Evolutionary conservation across 257 asterid species (phyloP).

Genomic region (Primulina huaijiensis): DNA sequence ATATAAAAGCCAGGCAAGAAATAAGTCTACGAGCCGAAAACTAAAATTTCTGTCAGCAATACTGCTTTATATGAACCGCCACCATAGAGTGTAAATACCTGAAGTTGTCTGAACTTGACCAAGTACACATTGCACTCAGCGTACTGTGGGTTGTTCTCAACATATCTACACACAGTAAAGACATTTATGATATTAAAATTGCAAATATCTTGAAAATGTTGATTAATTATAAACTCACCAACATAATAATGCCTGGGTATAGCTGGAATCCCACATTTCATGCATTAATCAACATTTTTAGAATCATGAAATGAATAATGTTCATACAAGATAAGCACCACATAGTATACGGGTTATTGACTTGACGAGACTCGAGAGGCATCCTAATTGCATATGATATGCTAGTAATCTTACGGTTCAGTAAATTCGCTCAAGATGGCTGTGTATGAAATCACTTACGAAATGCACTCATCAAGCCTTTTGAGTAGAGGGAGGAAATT

Average conservation of each 20-base stretch:
- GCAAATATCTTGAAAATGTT: conserved; percentile 7
- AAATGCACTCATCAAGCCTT: conserved; percentile 90
- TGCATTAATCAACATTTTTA: conserved; percentile 19
- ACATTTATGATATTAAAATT: conserved; percentile 15
- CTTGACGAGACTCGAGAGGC: conserved; percentile 6
- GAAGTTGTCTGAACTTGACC: conserved; percentile 98
- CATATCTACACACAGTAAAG: conserved; percentile 58
- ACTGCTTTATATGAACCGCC: conserved; percentile 14
- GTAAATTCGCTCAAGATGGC: conserved; percentile 13
- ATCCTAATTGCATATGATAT: conserved; percentile 15
- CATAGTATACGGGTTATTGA: neutral
- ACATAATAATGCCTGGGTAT: conserved; percentile 15
- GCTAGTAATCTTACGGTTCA: conserved; percentile 19
- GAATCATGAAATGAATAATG: conserved; percentile 23
- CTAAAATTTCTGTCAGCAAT: conserved; percentile 14
- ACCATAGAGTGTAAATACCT: conserved; percentile 48
- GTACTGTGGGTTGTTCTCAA: conserved; percentile 94
- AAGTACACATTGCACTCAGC: conserved; percentile 96
- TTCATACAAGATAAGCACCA: conserved; percentile 18
- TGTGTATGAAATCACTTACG: conserved; percentile 53
- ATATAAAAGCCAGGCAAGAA: conserved; percentile 20
- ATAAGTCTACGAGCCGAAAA: conserved; percentile 17
- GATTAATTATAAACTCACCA: conserved; percentile 6
- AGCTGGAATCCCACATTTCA: conserved; percentile 19
- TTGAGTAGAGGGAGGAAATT: conserved; percentile 91